Percentiles rank a stretch among this genome's conserved stretches.
Conservation (phyloP, 2,329 filamentous ascomycete genomes). For the Colletotrichum endophyticum region DNA sequence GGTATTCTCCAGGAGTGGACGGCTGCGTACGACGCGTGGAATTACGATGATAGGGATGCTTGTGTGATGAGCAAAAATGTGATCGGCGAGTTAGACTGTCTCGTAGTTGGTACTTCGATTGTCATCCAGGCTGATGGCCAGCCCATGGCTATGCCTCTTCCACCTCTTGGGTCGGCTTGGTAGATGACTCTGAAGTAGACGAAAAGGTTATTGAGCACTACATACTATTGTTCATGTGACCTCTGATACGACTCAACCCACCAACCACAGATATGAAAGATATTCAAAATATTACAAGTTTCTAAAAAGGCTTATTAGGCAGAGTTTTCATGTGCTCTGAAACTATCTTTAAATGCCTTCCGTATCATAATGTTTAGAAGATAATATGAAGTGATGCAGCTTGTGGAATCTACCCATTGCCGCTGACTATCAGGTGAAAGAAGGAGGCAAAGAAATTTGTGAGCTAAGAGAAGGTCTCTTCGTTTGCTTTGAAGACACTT, state of each 20-base stretch:
- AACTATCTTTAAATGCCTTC: rapidly evolving
- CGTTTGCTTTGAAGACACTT: background rate
- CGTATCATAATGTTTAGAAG: background rate
- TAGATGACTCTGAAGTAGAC: background rate
- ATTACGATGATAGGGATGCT: background rate
- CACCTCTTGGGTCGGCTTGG: background rate
- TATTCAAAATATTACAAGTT: background rate
- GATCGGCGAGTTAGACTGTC: background rate
- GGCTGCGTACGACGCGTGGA: background rate
- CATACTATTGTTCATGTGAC: background rate
- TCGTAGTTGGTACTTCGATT: background rate
- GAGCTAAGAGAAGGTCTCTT: background rate
- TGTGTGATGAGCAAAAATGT: background rate
- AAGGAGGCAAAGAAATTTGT: background rate
- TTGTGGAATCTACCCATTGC: background rate
- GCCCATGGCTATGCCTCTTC: background rate
- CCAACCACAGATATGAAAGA: background rate
- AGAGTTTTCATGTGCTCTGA: too few relatives aligned
- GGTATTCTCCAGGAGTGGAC: background rate
- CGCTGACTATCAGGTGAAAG: background rate
- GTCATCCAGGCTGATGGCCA: background rate
- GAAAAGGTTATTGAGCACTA: background rate
- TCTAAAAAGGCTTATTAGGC: too few relatives aligned
- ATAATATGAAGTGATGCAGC: rapidly evolving
- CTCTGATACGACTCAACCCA: background rate